A percentile compares a stretch with the other conserved stretches of the same genome.
Conservation (phyloP, 2,329 filamentous ascomycete species). For the Cercospora nicotianae region DNA sequence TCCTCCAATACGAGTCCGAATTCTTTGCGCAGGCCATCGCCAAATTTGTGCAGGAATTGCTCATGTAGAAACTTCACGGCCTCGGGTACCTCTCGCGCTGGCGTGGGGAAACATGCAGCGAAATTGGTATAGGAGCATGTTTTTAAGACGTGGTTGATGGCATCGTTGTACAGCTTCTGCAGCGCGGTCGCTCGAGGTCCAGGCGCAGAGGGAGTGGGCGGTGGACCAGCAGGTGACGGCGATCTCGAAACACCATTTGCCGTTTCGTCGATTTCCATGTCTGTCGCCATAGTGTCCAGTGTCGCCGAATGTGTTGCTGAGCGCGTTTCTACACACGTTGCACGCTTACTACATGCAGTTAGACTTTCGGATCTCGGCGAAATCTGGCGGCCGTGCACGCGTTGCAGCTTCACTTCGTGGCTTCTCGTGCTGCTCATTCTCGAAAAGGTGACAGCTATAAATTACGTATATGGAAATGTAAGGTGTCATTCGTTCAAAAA, state of each 20-base stretch:
- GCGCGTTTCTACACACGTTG: neutral
- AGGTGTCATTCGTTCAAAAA: no score
- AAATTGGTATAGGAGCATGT: slow-evolving; percentile 64
- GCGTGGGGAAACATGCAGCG: slow-evolving; percentile 63
- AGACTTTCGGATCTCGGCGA: neutral
- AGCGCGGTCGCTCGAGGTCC: slow-evolving; percentile 62
- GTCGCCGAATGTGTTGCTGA: neutral
- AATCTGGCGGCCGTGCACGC: neutral
- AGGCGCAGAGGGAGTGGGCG: slow-evolving; percentile 56
- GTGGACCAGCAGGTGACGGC: slow-evolving; percentile 30
- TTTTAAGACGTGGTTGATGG: slow-evolving; percentile 60
- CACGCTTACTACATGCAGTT: neutral
- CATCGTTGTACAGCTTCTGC: slow-evolving; percentile 60
- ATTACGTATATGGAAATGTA: no score
- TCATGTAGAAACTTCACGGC: slow-evolving; percentile 58
- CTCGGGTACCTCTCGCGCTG: slow-evolving; percentile 57
- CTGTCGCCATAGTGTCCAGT: slow-evolving; percentile 16
- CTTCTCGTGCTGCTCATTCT: no score
- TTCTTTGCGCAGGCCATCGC: slow-evolving; percentile 52
- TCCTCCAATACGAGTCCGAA: slow-evolving; percentile 62
- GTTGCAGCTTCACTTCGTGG: neutral
- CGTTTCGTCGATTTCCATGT: slow-evolving; percentile 20
- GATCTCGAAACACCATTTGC: slow-evolving; percentile 18
- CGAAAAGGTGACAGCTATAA: no score
- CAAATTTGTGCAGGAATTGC: slow-evolving; percentile 59